Base-by-base conservation (phyloP, 2,329 filamentous ascomycete species). In the Diaporthe aspalathi region DNA sequence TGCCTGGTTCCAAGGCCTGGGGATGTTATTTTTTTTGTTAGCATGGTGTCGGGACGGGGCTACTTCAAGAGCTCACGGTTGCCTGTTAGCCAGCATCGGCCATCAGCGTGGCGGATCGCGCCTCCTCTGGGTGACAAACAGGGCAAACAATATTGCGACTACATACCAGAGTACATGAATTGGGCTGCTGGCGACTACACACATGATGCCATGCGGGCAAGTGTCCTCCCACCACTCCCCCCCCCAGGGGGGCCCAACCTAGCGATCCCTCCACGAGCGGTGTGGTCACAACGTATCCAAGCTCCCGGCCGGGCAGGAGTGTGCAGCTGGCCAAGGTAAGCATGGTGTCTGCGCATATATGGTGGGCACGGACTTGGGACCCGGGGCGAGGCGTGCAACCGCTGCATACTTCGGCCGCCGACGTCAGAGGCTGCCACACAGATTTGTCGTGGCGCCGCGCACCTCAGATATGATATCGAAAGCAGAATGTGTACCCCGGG, bases 51-150 rank as follows among this genome's bases (percentile, higher is more conserved):
- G 40, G 57, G 27, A 11, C 27, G 32, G 32, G 32, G 32, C 17
- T 35, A 47, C 24, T 35, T 49, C 43, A 22, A 17, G 17, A 17
- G 27, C 17, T 29, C 20, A 22, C 6, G 60, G 60, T n/a, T 43
- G 60, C 27, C 8, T 63, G 20, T 63, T 38, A 49, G 60, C 60
- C 60, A 65, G 60, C 60, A 65, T 65, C 60, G 60, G 60, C n/a
- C 45, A 38, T 27, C 20, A 27, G 6, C 43, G 60, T 50, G 60
- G 38, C 16, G n/a, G 22, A 65, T 65, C 60, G 35, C 60, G 20
- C 35, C n/a, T n/a, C n/a, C n/a, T 24, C 45, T 38, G 27, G 35
- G 12, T 38, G 35, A 56, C n/a, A 45, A 49, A 50, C 4, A 20
- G 22, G 38, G 7, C 49, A 17, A 20, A 38, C n/a, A 24, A 20